Conservation (phyloP, 164 flowering plant genomes). For the Magnolia sinica region DNA sequence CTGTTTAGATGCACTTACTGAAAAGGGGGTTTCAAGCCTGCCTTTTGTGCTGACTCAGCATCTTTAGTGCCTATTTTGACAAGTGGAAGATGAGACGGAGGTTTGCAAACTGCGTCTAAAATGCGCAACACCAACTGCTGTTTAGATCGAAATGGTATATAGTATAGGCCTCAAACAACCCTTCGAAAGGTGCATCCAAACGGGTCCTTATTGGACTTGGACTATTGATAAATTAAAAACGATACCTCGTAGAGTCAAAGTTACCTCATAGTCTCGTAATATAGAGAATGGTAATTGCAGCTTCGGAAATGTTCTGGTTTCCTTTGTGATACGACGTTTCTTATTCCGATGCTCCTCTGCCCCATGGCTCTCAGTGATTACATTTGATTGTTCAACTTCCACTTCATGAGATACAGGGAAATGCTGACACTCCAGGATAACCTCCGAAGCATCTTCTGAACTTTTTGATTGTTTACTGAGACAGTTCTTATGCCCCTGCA, state of each 20-base stretch:
- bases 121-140: too few relatives aligned
- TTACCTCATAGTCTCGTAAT: conserved; percentile 38
- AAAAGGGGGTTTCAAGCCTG: too few relatives aligned
- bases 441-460: conserved; percentile 16
- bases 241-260: background rate
- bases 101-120: too few relatives aligned
- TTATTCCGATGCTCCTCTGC: conserved; percentile 13
- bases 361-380: conserved; percentile 14
- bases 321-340: conserved; percentile 15
- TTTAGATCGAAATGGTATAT: too few relatives aligned
- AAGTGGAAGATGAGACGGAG: too few relatives aligned
- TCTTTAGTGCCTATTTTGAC: too few relatives aligned
- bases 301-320: conserved; percentile 18
- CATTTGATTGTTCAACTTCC: conserved; percentile 12
- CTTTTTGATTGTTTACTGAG: conserved; percentile 8
- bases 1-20: too few relatives aligned
- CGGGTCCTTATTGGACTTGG: background rate
- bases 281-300: conserved; percentile 7
- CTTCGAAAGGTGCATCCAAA: too few relatives aligned
- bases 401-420: conserved; percentile 13
- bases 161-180: too few relatives aligned
- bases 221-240: background rate
- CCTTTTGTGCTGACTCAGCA: too few relatives aligned
- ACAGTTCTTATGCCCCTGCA: conserved; percentile 7
- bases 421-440: conserved; percentile 14